Evolutionary conservation across 2,329 filamentous ascomycete genomes (phyloP).

Genomic region (Aspergillus pseudonomiae): DNA sequence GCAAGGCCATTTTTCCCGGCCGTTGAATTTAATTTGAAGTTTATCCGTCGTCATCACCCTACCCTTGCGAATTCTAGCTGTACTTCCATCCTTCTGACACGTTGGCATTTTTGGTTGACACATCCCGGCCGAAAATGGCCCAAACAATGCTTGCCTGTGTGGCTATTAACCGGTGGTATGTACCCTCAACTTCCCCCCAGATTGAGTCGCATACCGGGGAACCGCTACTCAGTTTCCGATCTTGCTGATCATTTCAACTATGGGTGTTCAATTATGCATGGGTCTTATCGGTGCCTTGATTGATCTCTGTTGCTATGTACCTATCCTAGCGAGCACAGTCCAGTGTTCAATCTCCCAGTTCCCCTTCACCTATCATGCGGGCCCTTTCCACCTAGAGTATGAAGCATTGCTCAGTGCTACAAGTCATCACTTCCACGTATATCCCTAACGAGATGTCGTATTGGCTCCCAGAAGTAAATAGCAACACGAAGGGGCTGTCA

Average conservation of each 20-base stretch:
- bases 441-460: background rate
- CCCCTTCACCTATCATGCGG: background rate
- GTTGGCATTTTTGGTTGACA: conserved; percentile 14
- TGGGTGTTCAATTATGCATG: conserved; percentile 9
- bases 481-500: conserved; percentile 2
- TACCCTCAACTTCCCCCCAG: conserved; percentile 26
- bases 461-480: background rate
- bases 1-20: conserved; percentile 8
- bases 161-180: conserved; percentile 31
- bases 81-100: conserved; percentile 18
- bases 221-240: conserved; percentile 30
- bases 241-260: conserved; percentile 24
- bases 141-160: conserved; percentile 18
- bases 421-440: background rate
- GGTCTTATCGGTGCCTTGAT: conserved; percentile 20
- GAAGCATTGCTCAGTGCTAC: conserved; percentile 5
- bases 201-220: conserved; percentile 33
- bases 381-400: background rate
- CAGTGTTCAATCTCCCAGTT: background rate
- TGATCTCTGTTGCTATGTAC: conserved; percentile 15
- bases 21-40: conserved; percentile 7
- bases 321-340: background rate
- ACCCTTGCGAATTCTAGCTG: background rate
- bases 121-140: conserved; percentile 23
- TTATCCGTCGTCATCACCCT: conserved; percentile 9